phyloP scores from a whole-genome alignment of 2,329 filamentous ascomycete genomes.

The Sphaerulina populicola region DNA sequence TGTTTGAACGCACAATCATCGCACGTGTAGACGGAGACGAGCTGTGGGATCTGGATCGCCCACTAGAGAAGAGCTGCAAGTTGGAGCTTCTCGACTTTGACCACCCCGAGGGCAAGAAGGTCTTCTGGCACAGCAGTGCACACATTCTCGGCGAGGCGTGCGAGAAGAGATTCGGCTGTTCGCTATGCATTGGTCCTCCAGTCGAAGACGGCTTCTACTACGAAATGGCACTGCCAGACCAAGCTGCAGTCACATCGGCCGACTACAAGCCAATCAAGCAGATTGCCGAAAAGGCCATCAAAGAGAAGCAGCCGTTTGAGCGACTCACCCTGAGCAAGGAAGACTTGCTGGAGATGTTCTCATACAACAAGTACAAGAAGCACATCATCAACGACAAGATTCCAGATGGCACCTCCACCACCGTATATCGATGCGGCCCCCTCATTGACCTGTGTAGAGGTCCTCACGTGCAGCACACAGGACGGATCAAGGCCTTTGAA shows the following conservation, averaged over 20 bases:
- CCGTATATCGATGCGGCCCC: slow-evolving; percentile 88
- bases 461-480: slow-evolving; percentile 87
- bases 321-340: slow-evolving; percentile 82
- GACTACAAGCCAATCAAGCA: slow-evolving; percentile 83
- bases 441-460: slow-evolving; percentile 93
- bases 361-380: slow-evolving; percentile 96
- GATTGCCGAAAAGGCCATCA: slow-evolving; percentile 74
- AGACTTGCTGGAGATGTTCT: slow-evolving; percentile 89
- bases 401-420: slow-evolving; percentile 77
- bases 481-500: slow-evolving; percentile 87
- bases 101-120: slow-evolving; percentile 68
- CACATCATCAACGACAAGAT: slow-evolving; percentile 95
- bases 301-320: slow-evolving; percentile 94
- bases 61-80: slow-evolving; percentile 77
- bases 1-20: slow-evolving; percentile 78
- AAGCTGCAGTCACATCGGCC: slow-evolving; percentile 58
- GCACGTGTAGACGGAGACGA: slow-evolving; percentile 67
- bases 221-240: slow-evolving; percentile 78
- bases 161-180: slow-evolving; percentile 82
- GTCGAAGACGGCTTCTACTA: slow-evolving; percentile 94
- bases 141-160: slow-evolving; percentile 93
- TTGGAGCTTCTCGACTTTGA: slow-evolving; percentile 81
- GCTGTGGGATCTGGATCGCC: slow-evolving; percentile 88
- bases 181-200: slow-evolving; percentile 86
- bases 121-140: slow-evolving; percentile 96